Conservation (phyloP, 768 basidiomycete species). For the Phanerochaete sordida region DNA sequence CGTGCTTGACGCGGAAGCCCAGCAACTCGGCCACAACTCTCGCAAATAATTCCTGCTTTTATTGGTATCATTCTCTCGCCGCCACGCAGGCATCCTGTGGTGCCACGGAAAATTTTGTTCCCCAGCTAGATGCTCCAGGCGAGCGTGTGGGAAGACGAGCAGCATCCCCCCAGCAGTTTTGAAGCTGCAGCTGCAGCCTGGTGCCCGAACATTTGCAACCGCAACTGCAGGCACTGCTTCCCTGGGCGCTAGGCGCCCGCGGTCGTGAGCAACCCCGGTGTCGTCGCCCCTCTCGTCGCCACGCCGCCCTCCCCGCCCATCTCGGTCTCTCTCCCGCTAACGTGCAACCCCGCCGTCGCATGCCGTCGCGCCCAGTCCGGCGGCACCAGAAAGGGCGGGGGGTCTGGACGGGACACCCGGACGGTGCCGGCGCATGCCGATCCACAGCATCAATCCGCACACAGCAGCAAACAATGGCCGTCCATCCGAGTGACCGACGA, state of each 20-base stretch:
- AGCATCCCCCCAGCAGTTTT: too few relatives aligned
- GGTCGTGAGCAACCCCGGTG: not conserved
- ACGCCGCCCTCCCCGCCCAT: not conserved
- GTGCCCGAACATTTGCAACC: not conserved
- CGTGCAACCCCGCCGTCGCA: not conserved
- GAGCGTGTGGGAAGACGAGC: too few relatives aligned
- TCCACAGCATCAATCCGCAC: not conserved
- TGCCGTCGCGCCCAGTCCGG: not conserved
- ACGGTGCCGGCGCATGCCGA: not conserved
- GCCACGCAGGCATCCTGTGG: not conserved
- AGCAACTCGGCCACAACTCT: constrained; percentile 2
- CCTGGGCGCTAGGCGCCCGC: not conserved
- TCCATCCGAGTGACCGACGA: not conserved
- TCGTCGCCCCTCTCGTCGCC: not conserved
- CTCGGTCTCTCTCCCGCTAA: not conserved
- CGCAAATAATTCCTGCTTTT: not conserved
- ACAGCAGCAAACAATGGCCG: not conserved
- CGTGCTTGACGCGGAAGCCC: constrained; percentile 3
- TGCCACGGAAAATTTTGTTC: not conserved
- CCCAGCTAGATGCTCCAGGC: not conserved
- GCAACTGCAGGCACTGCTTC: not conserved
- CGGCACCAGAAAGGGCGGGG: not conserved
- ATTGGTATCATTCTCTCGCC: not conserved
- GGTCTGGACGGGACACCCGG: not conserved
- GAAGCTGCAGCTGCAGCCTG: not conserved